Base-by-base conservation (phyloP, 371 early-diverging fungal species). In the Gilbertella persicaria region DNA sequence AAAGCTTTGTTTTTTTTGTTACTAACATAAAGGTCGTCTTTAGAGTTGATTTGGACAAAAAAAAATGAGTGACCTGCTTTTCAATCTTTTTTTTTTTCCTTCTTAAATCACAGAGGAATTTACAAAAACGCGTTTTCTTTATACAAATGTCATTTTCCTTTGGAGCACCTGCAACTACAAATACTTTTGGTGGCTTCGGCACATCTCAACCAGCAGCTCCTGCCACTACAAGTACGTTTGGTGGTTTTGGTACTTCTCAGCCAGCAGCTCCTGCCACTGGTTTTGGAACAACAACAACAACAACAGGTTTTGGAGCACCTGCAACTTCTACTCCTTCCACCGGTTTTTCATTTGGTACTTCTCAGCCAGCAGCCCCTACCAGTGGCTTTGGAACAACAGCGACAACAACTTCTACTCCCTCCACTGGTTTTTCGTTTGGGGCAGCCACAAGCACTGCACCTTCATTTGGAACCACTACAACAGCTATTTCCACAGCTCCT, bases 91-190 rank as follows among this genome's bases (percentile, higher is more conserved):
- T n/a, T n/a, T n/a, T n/a, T n/a, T n/a, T n/a, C n/a, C n/a, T n/a
- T n/a, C n/a, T n/a, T n/a, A n/a, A n/a, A n/a, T n/a, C n/a, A n/a
- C n/a, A n/a, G n/a, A n/a, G n/a, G n/a, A n/a, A n/a, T n/a, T n/a
- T n/a, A n/a, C n/a, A n/a, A 5, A 46, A 16, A 43, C 49, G 56
- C 55, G 46, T 58, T 30, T 41, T 47, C 25, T 45, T 45, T 45
- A 20, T 9, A 50, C 25, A 19, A 1, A 64, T 64, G 65, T 25
- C 60, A 38, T 59, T 59, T 52, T 20, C 52, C 41, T 64, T 64
- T 37, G 60, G 60, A 37, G 58, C 72, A 23, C 63, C 67, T 14
- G 53, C 64, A 24, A 49, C 68, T 3, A 52, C 68, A 38, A 45
- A 5, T 33, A 13, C 6, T 12, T 33, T 33, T 33, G 33, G 33